A percentile compares a stretch with the other conserved stretches of the same genome.
Evolutionary conservation across 345 rosid species (phyloP).

Genomic region (Eucalyptus pauciflora): DNA sequence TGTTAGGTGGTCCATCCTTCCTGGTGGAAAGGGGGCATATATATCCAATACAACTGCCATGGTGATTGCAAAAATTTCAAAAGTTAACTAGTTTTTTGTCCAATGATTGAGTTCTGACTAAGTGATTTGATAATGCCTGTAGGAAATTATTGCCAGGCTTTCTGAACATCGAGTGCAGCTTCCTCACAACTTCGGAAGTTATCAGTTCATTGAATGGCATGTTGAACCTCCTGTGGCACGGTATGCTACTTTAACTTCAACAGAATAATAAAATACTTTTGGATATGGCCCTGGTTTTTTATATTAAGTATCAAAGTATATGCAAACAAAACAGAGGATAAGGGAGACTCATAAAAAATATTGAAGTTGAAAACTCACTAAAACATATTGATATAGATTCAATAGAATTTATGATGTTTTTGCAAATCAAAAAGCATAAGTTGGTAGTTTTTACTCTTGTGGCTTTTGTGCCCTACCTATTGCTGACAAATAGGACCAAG

Average conservation of each 20-base stretch:
- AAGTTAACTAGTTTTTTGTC: neutral
- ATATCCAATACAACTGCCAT: conserved; percentile 58
- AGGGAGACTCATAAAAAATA: neutral
- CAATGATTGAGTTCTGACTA: neutral
- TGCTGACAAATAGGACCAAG: neutral
- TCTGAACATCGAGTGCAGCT: conserved; percentile 52
- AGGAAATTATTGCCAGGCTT: conserved; percentile 59
- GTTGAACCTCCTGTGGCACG: conserved; percentile 32
- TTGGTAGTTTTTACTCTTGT: neutral
- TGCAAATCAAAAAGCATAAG: neutral
- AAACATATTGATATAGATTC: neutral
- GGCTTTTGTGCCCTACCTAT: neutral
- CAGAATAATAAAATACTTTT: neutral
- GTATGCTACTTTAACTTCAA: conserved; percentile 10
- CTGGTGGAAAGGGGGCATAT: conserved; percentile 29
- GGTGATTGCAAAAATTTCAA: conserved; percentile 13
- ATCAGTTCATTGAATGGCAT: conserved; percentile 50
- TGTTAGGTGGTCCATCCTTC: conserved; percentile 44
- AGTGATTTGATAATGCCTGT: neutral
- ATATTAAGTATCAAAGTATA: neutral
- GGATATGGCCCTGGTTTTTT: neutral
- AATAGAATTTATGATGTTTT: neutral
- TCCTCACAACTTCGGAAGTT: conserved; percentile 57
- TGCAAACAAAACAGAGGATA: neutral
- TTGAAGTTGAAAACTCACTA: neutral